phyloP scores from a whole-genome alignment of 805 yeast species.

The Ascoidea asiatica region DNA sequence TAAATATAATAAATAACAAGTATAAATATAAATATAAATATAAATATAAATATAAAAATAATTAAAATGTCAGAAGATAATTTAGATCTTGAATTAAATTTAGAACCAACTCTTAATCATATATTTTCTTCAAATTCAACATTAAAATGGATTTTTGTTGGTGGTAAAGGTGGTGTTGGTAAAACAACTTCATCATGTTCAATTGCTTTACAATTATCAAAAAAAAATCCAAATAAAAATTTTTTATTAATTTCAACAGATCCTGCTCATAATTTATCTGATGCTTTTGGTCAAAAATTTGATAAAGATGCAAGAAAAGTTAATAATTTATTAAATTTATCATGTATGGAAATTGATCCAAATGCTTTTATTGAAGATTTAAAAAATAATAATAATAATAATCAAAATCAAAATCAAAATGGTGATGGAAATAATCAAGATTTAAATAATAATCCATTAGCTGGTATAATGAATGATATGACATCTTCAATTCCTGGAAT shows the following conservation, averaged over 20 bases:
- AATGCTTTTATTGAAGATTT: conserved; percentile 86
- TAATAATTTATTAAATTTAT: conserved; percentile 74
- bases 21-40: too few species aligned
- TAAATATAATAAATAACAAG: too few species aligned
- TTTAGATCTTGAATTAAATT: conserved; percentile 33
- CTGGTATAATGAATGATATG: conserved; percentile 68
- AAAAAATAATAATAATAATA: conserved; percentile 30
- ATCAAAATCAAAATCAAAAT: conserved; percentile 14
- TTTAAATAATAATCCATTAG: conserved; percentile 24
- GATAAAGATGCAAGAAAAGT: conserved; percentile 94
- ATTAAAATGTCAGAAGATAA: too few species aligned
- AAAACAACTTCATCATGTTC: conserved; percentile 96
- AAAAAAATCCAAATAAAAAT: conserved; percentile 63
- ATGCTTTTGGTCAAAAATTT: conserved; percentile 96
- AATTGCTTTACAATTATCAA: conserved; percentile 85
- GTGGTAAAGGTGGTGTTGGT: conserved; percentile 99
- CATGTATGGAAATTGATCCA: conserved; percentile 99
- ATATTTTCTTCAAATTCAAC: conserved; percentile 46
- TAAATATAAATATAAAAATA: too few species aligned
- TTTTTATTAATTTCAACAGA: conserved; percentile 90
- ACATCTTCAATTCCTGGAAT: conserved; percentile 96
- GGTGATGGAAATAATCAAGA: conserved; percentile 31
- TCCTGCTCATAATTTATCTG: conserved; percentile 96
- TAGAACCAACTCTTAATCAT: conserved; percentile 62
- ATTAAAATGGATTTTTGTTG: conserved; percentile 94